Percentiles rank a stretch among this genome's conserved stretches.
These are phyloP conservation scores for Aspergillus jensenii DNA, from an alignment of 2,329 filamentous ascomycete genomes.

Conservation along the genomic window DNA sequence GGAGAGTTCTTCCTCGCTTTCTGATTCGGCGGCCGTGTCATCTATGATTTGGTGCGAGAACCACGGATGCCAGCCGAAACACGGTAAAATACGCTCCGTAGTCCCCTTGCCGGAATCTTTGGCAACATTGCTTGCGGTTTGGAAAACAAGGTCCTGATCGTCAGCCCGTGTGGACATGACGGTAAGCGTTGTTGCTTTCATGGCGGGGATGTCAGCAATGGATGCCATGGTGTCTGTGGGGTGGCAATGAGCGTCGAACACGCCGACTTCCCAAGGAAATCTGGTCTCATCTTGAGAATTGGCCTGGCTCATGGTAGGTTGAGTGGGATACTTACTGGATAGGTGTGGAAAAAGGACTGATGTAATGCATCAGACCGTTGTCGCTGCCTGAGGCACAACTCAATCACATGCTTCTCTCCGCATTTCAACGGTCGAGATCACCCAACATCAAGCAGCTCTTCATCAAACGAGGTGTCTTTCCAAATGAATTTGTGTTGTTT, in stretches of 20 bases:
- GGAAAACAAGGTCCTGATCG: constrained; percentile 60
- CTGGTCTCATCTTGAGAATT: constrained; percentile 17
- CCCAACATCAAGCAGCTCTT: not conserved
- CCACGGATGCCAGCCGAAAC: constrained; percentile 70
- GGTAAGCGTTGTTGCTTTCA: constrained; percentile 60
- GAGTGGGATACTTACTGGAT: not conserved
- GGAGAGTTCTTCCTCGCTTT: not conserved
- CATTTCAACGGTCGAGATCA: not conserved
- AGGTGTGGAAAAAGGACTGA: not conserved
- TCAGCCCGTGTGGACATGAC: constrained; percentile 63
- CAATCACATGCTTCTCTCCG: constrained; percentile 11
- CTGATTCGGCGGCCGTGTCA: constrained; percentile 32
- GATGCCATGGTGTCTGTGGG: constrained; percentile 64
- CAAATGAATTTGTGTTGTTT: not conserved
- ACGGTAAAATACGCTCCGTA: constrained; percentile 54
- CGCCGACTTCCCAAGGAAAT: constrained; percentile 63
- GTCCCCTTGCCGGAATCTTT: constrained; percentile 31
- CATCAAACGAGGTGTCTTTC: not conserved
- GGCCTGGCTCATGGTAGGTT: not conserved
- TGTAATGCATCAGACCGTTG: not conserved
- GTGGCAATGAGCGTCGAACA: constrained; percentile 67
- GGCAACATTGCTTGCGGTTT: constrained; percentile 43
- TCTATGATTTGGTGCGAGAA: constrained; percentile 63
- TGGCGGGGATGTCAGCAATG: constrained; percentile 53
- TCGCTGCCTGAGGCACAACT: constrained; percentile 1